Conservation (phyloP, 2,329 filamentous ascomycete species). For the Raffaelea arxii region DNA sequence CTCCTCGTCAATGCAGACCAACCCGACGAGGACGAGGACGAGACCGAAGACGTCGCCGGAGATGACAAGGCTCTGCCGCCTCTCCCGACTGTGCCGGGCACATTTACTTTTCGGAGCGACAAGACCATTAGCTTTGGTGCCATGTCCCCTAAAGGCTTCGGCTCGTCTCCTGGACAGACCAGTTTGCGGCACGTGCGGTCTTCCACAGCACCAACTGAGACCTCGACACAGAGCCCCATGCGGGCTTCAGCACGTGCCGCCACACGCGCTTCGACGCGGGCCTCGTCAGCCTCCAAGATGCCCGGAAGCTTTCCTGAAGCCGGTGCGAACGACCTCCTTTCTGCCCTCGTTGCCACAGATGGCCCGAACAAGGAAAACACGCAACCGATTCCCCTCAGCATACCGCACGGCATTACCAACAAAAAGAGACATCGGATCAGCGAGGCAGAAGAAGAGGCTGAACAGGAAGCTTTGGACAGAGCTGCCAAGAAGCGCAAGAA, state of each 20-base stretch:
- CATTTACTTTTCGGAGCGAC: constrained; percentile 57
- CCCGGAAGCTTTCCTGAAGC: constrained; percentile 30
- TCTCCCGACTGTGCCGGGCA: constrained; percentile 38
- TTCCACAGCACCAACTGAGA: constrained; percentile 35
- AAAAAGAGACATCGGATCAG: constrained; percentile 55
- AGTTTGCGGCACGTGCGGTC: constrained; percentile 51
- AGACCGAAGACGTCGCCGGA: background rate
- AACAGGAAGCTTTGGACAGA: constrained; percentile 35
- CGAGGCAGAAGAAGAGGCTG: constrained; percentile 46
- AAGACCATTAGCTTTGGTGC: constrained; percentile 51
- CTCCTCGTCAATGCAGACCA: constrained; percentile 3
- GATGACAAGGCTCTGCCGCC: constrained; percentile 1
- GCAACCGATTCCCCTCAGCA: constrained; percentile 31
- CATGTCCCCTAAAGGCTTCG: constrained; percentile 41
- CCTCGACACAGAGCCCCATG: no score
- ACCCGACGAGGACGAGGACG: background rate
- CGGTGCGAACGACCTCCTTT: background rate
- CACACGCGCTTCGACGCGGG: background rate
- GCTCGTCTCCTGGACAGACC: constrained; percentile 46
- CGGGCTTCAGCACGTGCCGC: no score
- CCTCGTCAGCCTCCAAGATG: constrained; percentile 16
- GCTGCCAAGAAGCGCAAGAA: constrained; percentile 51
- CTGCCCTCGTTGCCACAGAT: constrained; percentile 12
- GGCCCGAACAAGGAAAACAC: constrained; percentile 47
- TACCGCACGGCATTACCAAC: constrained; percentile 53